These are phyloP conservation scores for Talaromyces sp. DNA, from an alignment of 2,329 filamentous ascomycete species.

Conservation along the genomic window DNA sequence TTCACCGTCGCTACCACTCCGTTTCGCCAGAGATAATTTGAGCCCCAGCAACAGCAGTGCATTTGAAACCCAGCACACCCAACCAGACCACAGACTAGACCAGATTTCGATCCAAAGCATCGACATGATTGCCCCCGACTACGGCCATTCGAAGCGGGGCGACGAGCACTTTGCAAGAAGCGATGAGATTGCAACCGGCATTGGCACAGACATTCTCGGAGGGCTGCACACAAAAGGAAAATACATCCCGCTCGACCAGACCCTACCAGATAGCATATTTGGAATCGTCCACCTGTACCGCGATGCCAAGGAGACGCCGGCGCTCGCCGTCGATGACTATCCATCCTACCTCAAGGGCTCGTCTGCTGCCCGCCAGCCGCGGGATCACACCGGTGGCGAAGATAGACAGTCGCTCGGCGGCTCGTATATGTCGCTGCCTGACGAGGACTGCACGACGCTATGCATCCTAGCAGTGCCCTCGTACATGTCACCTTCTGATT, in stretches of 20 bases:
- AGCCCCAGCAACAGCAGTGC: neutral
- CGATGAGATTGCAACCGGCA: constrained; percentile 40
- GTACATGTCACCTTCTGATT: constrained; percentile 85
- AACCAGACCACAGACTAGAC: constrained; percentile 73
- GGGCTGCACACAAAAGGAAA: constrained; percentile 78
- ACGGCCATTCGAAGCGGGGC: constrained; percentile 19
- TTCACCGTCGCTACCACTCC: neutral
- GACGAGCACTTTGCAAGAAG: constrained; percentile 15
- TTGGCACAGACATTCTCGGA: constrained; percentile 48
- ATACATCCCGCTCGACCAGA: constrained; percentile 65
- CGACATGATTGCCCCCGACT: constrained; percentile 54
- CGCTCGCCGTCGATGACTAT: constrained; percentile 47
- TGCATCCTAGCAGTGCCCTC: constrained; percentile 93
- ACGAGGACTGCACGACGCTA: constrained; percentile 72
- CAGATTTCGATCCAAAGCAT: constrained; percentile 74
- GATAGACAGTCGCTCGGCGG: neutral
- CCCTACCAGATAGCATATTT: constrained; percentile 76
- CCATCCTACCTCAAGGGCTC: constrained; percentile 34
- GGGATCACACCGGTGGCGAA: constrained; percentile 14
- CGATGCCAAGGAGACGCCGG: constrained; percentile 69
- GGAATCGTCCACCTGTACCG: constrained; percentile 92
- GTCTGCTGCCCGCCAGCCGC: constrained; percentile 25
- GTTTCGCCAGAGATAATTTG: neutral
- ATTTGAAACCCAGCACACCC: constrained; percentile 2
- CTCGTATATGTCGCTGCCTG: constrained; percentile 8